Base-by-base conservation (phyloP, 1,284 basidiomycete species). In the Irpex rosettiformis region DNA sequence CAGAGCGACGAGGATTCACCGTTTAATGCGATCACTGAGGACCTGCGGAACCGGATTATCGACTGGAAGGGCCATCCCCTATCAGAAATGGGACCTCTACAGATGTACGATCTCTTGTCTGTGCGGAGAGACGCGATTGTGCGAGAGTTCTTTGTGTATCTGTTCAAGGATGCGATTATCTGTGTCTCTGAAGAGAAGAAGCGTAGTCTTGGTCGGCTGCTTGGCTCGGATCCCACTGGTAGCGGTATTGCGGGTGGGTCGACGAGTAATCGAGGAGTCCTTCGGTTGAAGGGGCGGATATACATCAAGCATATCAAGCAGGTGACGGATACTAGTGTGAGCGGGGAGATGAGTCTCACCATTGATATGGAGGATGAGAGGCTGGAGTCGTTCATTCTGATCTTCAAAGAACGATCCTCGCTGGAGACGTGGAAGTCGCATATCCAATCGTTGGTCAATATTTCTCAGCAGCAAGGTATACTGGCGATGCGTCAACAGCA, bases 161-260 rank as follows among this genome's bases (percentile, higher is more conserved):
- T 99, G 43, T 98, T 98, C 83, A 88, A 90, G 67, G 93, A 98
- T 70, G 96, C 96, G 8, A 89, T 99, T 61, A 94, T 98, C 61
- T 99, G 96, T 72, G 93, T 98, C 13, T 85, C 92, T 22, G 96
- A 98, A 71, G 96, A 98, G 75, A 91, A 89, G 77, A 94, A 93
- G 68, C 86, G 89, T 22, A 80, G 86, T 1, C 77, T 93, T 1
- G 86, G 86, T 4, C 81, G 91, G 52, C 78, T 93, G 52, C 75
- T 92, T 2, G 83, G 85, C 29, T 82, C 79, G 48, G 80, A 79
- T 47, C 80, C 83, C 59, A 67, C 77, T 3, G 72, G 72, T 13
- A 77, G 79, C 42, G 75, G 77, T 13, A 69, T 74, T n/a, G 69
- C 69, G 27, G 78, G 79, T 16, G 66, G 65, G 13, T 63, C 66